These are phyloP conservation scores for Inosperma sp. DNA, from an alignment of 768 basidiomycete genomes.

Conservation along the genomic window DNA sequence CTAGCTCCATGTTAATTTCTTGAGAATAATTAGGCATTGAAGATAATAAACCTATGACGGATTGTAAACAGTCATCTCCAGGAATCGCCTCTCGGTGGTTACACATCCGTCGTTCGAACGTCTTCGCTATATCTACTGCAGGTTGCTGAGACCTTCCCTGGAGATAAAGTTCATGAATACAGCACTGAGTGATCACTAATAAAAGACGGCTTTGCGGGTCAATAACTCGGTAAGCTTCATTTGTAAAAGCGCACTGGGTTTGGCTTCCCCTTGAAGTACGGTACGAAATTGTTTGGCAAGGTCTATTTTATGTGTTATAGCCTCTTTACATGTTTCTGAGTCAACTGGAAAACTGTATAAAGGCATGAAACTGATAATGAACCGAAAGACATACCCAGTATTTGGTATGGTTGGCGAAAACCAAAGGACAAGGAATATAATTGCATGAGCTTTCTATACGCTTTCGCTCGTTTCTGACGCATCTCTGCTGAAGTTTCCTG, in stretches of 20 bases:
- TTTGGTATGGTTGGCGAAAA: conserved; percentile 91
- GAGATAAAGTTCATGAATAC: conserved; percentile 89
- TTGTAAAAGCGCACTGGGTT: conserved; percentile 69
- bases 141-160: conserved; percentile 69
- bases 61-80: conserved; percentile 76
- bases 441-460: conserved; percentile 91
- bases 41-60: conserved; percentile 66
- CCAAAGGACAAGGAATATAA: conserved; percentile 83
- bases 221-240: conserved; percentile 18
- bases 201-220: conserved; percentile 33
- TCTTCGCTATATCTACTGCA: conserved; percentile 85
- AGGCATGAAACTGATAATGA: conserved; percentile 8
- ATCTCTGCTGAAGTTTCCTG: conserved; percentile 41
- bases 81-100: conserved; percentile 88
- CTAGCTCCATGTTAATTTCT: conserved; percentile 31
- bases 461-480: conserved; percentile 94
- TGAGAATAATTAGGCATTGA: not conserved
- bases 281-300: conserved; percentile 67
- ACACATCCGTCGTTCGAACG: conserved; percentile 89
- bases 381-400: conserved; percentile 59
- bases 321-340: conserved; percentile 71
- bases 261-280: conserved; percentile 83
- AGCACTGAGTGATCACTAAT: conserved; percentile 98
- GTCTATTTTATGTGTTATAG: conserved; percentile 67
- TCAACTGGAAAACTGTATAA: conserved; percentile 53